Percentiles rank a stretch among this genome's conserved stretches.
Conservation (phyloP, 129 eudicot genomes). For the Artemisia annua region DNA sequence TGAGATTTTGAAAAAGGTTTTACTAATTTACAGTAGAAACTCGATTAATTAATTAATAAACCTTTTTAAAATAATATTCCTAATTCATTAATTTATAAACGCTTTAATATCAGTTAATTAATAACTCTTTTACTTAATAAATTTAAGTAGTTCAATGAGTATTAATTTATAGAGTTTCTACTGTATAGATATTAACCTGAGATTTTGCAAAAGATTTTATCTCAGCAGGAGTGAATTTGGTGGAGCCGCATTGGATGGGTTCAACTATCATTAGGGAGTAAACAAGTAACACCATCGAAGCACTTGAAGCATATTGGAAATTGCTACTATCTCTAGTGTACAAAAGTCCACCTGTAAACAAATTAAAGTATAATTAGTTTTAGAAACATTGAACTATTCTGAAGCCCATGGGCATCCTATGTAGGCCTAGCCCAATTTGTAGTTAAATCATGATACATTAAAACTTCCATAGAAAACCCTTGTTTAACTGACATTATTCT, state of each 20-base stretch:
- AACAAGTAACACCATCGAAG: constrained; percentile 53
- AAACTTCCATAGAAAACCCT: too few species aligned
- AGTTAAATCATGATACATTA: not conserved
- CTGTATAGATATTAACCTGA: constrained; percentile 39
- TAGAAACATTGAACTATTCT: not conserved
- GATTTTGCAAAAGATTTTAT: constrained; percentile 65
- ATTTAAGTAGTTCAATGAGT: too few species aligned
- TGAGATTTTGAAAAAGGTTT: constrained; percentile 64
- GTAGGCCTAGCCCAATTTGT: constrained; percentile 18
- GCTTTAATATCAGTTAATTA: too few species aligned
- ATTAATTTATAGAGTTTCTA: too few species aligned
- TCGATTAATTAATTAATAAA: too few species aligned
- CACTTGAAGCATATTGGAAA: constrained; percentile 59
- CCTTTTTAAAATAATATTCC: too few species aligned
- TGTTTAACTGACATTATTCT: too few species aligned
- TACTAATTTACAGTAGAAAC: not conserved
- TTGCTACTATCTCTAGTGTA: constrained; percentile 63
- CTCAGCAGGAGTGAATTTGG: constrained; percentile 36
- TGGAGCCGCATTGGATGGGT: constrained; percentile 53
- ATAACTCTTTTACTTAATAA: too few species aligned
- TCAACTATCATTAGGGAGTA: constrained; percentile 47
- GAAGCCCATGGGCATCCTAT: not conserved
- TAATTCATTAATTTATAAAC: too few species aligned
- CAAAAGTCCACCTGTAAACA: constrained; percentile 66
- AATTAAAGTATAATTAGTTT: not conserved